Conservation (phyloP, 805 yeast genomes). For the Ogataea minuta region DNA sequence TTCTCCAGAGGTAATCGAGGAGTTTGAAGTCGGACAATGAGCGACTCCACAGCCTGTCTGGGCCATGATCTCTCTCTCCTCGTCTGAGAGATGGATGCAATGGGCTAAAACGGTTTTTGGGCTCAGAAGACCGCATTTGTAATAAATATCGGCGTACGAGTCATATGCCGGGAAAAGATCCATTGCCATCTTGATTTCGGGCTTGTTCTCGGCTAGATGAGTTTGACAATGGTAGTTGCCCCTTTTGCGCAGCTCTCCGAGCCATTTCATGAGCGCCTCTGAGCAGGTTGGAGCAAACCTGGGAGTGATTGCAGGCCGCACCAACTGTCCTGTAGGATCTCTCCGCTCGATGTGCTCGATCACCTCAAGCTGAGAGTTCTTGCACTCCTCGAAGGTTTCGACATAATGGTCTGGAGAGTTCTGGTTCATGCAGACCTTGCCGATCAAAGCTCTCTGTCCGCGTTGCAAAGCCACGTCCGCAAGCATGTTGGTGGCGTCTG, state of each 20-base stretch:
- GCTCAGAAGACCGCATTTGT: conserved; percentile 56
- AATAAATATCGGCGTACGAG: conserved; percentile 76
- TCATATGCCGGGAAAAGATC: conserved; percentile 68
- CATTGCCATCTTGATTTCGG: conserved; percentile 72
- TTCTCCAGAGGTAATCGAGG: conserved; percentile 86
- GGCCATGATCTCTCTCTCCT: conserved; percentile 60
- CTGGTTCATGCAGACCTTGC: conserved; percentile 91
- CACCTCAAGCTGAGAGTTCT: conserved; percentile 52
- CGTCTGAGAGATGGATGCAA: conserved; percentile 69
- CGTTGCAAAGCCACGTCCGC: conserved; percentile 63
- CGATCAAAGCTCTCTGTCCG: conserved; percentile 89
- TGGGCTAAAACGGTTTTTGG: conserved; percentile 82
- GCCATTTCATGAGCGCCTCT: conserved; percentile 53
- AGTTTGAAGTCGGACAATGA: conserved; percentile 92
- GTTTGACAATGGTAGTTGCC: conserved; percentile 74
- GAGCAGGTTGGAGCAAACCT: conserved; percentile 91
- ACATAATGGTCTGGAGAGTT: conserved; percentile 72
- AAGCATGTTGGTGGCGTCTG: conserved; percentile 68
- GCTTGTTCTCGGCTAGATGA: conserved; percentile 79
- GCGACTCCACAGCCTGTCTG: conserved; percentile 65
- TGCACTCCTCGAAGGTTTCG: conserved; percentile 54
- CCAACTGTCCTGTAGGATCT: conserved; percentile 51
- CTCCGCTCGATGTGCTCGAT: conserved; percentile 52
- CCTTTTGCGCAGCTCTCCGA: conserved; percentile 56
- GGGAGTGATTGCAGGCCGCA: conserved; percentile 84